Base-by-base conservation (phyloP, 2,329 filamentous ascomycete species). In the Exophiala phaeomuriformis region DNA sequence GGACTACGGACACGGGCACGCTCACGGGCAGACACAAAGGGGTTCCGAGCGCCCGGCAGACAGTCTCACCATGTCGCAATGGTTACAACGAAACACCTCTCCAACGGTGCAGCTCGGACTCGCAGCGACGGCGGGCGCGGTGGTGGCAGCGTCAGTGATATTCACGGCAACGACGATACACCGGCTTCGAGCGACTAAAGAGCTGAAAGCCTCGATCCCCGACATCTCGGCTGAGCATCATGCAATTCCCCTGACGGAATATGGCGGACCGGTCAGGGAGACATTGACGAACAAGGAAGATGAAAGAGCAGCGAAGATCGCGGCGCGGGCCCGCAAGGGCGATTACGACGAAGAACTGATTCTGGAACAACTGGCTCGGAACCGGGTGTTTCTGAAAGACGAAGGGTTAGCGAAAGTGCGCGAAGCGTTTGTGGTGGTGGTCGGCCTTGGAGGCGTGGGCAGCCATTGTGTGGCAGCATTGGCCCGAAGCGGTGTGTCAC, bases 361-460 rank as follows among this genome's bases (percentile, higher is more conserved):
- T 53, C 79, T 95, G 44, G 93, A 98, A 72, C 93, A 98, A 69
- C 80, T 98, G 8, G 90, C 91, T 1, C 84, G 93, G 47, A 97
- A 96, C 68, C 82, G 88, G 50, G 90, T 93, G 31, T 98, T 98
- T 67, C 81, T 98, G 7, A 88, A 81, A 9, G 83, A 91, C 31
- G 83, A 84, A 5, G 93, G 93, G 0, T 79, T 98, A 7, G 75
- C 77, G 10, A 89, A 86, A 66, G 79, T 98, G 31, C 86, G 91
- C 8, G 77, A 79, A 44, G 81, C 91, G 1, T 95, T 94, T 65
- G 81, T 98, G 44, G 78, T 97, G 37, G 81, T 98, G 1, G 90
- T 98, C 7, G 93, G 93, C 3, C 91, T 90, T 62, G 93, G 93
- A 59, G 93, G 93, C 40, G 93, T 98, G 3, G 93, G 93, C 43